These are phyloP conservation scores for Guillardia theta DNA, from an alignment of 78 protist species.

Conservation along the genomic window DNA sequence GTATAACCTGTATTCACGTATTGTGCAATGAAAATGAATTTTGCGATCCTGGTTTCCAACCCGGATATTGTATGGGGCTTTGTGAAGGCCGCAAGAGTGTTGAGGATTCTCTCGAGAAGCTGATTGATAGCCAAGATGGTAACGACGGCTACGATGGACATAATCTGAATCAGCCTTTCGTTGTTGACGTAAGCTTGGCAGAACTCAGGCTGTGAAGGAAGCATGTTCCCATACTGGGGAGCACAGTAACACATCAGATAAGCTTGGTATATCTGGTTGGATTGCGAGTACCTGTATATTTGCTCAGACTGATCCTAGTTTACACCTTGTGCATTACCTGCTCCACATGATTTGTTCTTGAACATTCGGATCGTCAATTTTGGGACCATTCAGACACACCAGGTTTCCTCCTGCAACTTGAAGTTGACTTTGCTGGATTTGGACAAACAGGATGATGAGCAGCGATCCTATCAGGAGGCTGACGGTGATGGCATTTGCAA, in stretches of 20 bases:
- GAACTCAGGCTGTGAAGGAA: background rate
- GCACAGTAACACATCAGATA: background rate
- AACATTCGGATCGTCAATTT: background rate
- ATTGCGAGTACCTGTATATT: background rate
- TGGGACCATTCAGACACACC: background rate
- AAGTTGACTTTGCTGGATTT: background rate
- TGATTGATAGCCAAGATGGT: background rate
- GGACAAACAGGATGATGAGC: background rate
- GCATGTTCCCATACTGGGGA: background rate
- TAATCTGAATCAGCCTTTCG: background rate
- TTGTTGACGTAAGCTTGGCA: background rate
- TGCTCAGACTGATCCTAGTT: background rate
- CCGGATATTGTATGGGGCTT: background rate
- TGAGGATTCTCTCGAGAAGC: background rate
- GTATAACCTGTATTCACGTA: background rate
- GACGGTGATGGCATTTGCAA: background rate
- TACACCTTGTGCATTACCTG: background rate
- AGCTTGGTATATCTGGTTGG: background rate
- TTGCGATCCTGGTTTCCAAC: background rate
- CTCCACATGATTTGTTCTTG: background rate
- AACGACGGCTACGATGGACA: background rate
- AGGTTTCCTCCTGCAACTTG: background rate
- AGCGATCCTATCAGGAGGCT: background rate
- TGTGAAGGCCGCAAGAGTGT: background rate
- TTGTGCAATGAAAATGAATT: background rate